Evolutionary conservation across 176 grass and related monocot species (phyloP).

Genomic region (Thalia dealbata): DNA sequence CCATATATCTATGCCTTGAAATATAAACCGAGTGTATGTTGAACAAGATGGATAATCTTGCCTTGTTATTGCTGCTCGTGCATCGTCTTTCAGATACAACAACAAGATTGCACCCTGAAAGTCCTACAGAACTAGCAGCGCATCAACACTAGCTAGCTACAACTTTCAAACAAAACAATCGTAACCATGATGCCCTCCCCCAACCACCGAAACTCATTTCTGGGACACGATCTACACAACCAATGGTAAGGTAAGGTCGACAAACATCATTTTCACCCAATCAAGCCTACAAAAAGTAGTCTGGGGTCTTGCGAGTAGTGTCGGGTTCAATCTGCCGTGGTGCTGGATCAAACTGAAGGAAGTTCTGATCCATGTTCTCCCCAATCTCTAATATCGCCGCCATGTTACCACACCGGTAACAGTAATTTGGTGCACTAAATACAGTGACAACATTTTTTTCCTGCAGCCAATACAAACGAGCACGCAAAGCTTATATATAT

Average conservation of each 20-base stretch:
- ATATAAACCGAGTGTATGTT: neutral
- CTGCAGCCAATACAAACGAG: constrained; percentile 23
- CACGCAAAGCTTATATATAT: neutral
- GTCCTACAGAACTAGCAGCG: neutral
- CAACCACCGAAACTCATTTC: constrained; percentile 2
- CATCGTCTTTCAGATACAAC: neutral
- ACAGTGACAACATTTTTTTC: constrained; percentile 96
- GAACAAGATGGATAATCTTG: constrained; percentile 6
- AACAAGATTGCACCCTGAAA: neutral
- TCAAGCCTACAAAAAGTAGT: constrained; percentile 88
- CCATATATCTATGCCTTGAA: neutral
- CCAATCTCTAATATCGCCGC: constrained; percentile 89
- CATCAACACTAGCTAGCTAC: neutral
- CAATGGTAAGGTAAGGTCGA: constrained; percentile 1
- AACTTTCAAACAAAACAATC: neutral
- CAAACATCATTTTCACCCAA: neutral
- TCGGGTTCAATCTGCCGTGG: constrained; percentile 87
- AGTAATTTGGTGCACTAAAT: constrained; percentile 94
- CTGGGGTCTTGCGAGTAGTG: constrained; percentile 82
- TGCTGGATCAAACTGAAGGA: constrained; percentile 89
- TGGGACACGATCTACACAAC: constrained; percentile 1
- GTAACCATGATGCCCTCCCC: neutral
- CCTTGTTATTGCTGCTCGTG: neutral
- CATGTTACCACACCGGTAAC: constrained; percentile 96
- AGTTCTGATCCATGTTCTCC: constrained; percentile 94